These are phyloP conservation scores for Termitomyces sp. DNA, from an alignment of 768 basidiomycete genomes.

Conservation along the genomic window DNA sequence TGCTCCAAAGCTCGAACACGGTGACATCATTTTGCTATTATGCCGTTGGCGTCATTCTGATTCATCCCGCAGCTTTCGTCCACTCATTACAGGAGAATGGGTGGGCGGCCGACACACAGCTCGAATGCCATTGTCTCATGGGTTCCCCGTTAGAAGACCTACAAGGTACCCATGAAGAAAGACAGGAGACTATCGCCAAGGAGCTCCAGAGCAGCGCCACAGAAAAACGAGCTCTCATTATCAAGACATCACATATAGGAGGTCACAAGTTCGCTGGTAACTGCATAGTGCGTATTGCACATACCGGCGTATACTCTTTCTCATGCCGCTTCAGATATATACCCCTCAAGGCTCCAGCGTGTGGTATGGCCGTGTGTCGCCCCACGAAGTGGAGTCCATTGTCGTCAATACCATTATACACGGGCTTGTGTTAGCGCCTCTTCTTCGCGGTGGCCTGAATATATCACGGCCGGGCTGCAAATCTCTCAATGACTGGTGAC, in stretches of 20 bases:
- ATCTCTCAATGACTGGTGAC: conserved; percentile 71
- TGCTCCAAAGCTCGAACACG: conserved; percentile 78
- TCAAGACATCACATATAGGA: conserved; percentile 88
- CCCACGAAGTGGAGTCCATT: conserved; percentile 84
- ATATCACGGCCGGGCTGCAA: conserved; percentile 68
- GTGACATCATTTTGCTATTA: conserved; percentile 38
- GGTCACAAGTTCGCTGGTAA: conserved; percentile 94
- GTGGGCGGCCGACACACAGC: conserved; percentile 75
- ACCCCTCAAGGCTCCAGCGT: conserved; percentile 82
- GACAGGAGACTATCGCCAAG: conserved; percentile 53
- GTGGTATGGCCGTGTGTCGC: conserved; percentile 93
- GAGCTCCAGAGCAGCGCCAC: conserved; percentile 51
- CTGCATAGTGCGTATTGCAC: conserved; percentile 64
- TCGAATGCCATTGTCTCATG: conserved; percentile 56
- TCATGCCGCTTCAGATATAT: conserved; percentile 59
- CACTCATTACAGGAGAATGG: conserved; percentile 62
- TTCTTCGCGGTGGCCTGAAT: conserved; percentile 86
- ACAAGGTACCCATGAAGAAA: conserved; percentile 47
- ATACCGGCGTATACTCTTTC: background rate
- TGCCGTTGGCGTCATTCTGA: conserved; percentile 9
- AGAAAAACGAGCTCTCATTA: conserved; percentile 73
- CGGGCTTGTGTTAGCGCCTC: conserved; percentile 79
- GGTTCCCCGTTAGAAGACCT: conserved; percentile 63
- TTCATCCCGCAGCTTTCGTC: conserved; percentile 49
- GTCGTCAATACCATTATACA: conserved; percentile 85